These are phyloP conservation scores for Goffeauzyma gilvescens DNA, from an alignment of 768 basidiomycete species.

Conservation along the genomic window DNA sequence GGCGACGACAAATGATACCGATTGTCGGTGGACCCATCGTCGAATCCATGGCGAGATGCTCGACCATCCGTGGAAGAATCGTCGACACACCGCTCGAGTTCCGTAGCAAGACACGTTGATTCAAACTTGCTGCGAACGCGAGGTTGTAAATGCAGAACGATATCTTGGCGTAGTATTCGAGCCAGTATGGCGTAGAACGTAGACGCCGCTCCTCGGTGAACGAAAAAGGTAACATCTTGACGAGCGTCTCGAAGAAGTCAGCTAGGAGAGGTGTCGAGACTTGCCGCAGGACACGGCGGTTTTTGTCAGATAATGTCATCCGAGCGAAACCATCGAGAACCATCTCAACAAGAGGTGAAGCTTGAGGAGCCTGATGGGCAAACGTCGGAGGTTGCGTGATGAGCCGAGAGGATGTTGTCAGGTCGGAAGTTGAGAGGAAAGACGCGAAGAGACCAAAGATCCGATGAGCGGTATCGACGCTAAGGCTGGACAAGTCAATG, in stretches of 20 bases:
- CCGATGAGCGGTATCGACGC: slow-evolving; percentile 35
- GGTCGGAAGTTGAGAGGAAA: slow-evolving; percentile 46
- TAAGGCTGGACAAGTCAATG: slow-evolving; percentile 36
- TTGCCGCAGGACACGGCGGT: slow-evolving; percentile 51
- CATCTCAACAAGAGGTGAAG: slow-evolving; percentile 43
- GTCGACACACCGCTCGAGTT: slow-evolving; percentile 47
- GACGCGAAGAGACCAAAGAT: slow-evolving; percentile 53
- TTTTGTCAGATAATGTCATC: slow-evolving; percentile 54
- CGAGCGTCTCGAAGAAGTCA: slow-evolving; percentile 47
- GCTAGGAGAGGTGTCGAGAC: slow-evolving; percentile 45
- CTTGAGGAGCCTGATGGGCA: slow-evolving; percentile 27
- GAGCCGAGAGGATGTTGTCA: slow-evolving; percentile 40
- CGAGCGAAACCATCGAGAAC: slow-evolving; percentile 76
- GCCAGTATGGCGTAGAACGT: slow-evolving; percentile 41
- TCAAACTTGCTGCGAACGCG: slow-evolving; percentile 60
- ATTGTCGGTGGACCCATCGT: slow-evolving; percentile 13
- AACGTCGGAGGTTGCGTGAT: not conserved
- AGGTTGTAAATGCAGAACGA: slow-evolving; percentile 71
- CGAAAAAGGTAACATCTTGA: slow-evolving; percentile 64
- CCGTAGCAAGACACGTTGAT: slow-evolving; percentile 53
- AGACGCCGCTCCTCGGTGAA: slow-evolving; percentile 46
- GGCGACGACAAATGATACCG: slow-evolving; percentile 25
- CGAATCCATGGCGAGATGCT: slow-evolving; percentile 6
- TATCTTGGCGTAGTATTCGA: slow-evolving; percentile 59
- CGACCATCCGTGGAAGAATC: slow-evolving; percentile 39